Evolutionary conservation across 495 filamentous ascomycete species (phyloP).

Genomic region (Talaromyces trachyspermus): DNA sequence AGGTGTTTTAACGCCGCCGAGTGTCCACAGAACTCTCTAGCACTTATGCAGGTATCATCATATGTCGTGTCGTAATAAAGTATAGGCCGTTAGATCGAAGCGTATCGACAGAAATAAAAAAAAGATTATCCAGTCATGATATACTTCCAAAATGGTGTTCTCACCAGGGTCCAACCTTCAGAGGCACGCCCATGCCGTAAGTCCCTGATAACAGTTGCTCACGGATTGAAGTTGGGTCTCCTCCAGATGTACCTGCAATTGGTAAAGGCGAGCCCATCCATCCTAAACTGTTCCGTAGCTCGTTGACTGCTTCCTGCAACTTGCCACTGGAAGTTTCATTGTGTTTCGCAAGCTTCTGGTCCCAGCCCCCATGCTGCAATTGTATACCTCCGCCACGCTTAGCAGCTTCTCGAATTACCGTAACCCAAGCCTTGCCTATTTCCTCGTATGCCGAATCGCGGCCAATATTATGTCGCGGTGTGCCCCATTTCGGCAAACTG

Average conservation of each 20-base stretch:
- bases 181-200: conserved; percentile 60
- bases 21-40: conserved; percentile 7
- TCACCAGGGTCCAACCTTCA: conserved; percentile 68
- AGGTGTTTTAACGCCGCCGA: conserved; percentile 11
- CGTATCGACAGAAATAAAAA: conserved; percentile 5
- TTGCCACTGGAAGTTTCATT: conserved; percentile 80
- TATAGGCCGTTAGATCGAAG: conserved; percentile 7
- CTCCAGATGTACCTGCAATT: conserved; percentile 34
- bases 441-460: conserved; percentile 95
- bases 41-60: conserved; percentile 9
- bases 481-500: conserved; percentile 78
- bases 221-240: conserved; percentile 58
- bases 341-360: conserved; percentile 79
- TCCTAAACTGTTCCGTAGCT: conserved; percentile 63
- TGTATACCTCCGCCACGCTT: conserved; percentile 88
- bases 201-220: conserved; percentile 74
- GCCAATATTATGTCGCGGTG: conserved; percentile 76
- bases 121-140: conserved; percentile 1
- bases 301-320: conserved; percentile 71
- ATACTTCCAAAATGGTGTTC: background rate
- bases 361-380: conserved; percentile 89
- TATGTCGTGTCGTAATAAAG: conserved; percentile 6
- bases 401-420: conserved; percentile 85
- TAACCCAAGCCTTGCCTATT: conserved; percentile 84
- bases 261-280: conserved; percentile 61